phyloP scores from a whole-genome alignment of 371 early-diverging fungal genomes.

The Mucor lusitanicus region DNA sequence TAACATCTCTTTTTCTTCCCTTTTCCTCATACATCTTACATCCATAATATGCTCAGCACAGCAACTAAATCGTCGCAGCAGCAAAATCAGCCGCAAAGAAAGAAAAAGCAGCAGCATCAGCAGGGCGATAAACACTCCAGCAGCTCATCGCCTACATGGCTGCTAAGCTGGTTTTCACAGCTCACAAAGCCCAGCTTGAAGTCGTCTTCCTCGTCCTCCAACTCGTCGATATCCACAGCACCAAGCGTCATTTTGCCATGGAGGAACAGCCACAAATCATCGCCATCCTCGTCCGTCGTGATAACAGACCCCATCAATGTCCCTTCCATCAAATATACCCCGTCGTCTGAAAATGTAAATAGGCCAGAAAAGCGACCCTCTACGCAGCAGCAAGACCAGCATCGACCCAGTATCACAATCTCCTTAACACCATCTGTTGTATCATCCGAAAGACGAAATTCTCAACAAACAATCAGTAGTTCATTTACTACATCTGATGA shows the following conservation, averaged over 20 bases:
- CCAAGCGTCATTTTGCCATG: neutral
- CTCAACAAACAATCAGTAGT: conserved; percentile 34
- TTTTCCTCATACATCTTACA: neutral
- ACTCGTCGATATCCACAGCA: neutral
- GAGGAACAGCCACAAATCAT: conserved; percentile 3
- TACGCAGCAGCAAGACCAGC: neutral
- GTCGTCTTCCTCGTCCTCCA: neutral
- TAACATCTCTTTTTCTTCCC: neutral
- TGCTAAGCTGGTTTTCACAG: conserved; percentile 22
- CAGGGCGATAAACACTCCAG: neutral
- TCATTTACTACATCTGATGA: conserved; percentile 31
- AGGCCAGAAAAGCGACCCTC: neutral
- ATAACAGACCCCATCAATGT: neutral
- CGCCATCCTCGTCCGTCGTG: neutral
- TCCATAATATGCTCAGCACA: neutral
- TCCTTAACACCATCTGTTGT: neutral
- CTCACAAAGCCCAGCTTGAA: conserved; percentile 1
- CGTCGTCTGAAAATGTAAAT: neutral
- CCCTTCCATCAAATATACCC: conserved; percentile 1
- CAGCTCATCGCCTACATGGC: conserved; percentile 8
- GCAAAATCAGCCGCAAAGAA: neutral
- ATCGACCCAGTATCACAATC: conserved; percentile 21
- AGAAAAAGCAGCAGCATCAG: neutral
- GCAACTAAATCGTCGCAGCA: conserved; percentile 4
- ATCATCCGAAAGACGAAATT: conserved; percentile 30